Evolutionary conservation across 2,329 filamentous ascomycete species (phyloP), one percentile per base, ranked within the genome.

Genomic region (Fusarium sp.): DNA sequence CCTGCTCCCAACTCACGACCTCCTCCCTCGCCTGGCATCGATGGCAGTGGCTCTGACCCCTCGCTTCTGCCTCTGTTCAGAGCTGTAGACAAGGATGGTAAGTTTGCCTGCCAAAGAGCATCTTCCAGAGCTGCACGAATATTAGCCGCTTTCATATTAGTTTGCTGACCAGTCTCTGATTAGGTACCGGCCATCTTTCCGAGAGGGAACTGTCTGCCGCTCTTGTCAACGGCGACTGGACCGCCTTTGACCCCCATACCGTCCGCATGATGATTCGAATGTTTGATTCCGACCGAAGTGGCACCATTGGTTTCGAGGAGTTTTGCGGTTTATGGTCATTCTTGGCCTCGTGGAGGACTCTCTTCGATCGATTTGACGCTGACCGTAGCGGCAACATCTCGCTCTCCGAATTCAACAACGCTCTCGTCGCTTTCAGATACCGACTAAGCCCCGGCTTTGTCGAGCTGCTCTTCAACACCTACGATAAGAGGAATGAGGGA

Each of bases 261-360:
- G 94, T 98, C 70, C 92, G 92, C 76, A 97, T 98, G 93, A 98
- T 99, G 94, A 98, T 99, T 72, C 92, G 94, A 77, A 98, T 99
- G 96, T 99, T 99, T 82, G 95, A 98, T 82, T 93, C 92, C 61
- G 93, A 98, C 81, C 91, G 93, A 73, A 92, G 88, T 66, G 94
- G 94, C 52, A 92, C 92, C 16, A 97, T 99, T 78, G 94, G 92
- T 65, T 98, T 97, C 79, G 91, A 96, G 70, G 96, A 98, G 81
- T 99, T 99, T 80, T 97, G 94, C 77, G 95, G 93, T 20, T 85
- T 99, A 23, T 99, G 96, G 96, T 93, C 92, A 20, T 99, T 98
- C 81, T 87, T 99, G 38, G 93, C 93, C 35, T 93, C 94, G 20
- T 99, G 96, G 96, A 90, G 96, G 71, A 90, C 90, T 41, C 89